Evolutionary conservation across 176 grass and related monocot species (phyloP), one percentile per base, ranked within the genome.

Genomic region (Phoenix roebelenii): DNA sequence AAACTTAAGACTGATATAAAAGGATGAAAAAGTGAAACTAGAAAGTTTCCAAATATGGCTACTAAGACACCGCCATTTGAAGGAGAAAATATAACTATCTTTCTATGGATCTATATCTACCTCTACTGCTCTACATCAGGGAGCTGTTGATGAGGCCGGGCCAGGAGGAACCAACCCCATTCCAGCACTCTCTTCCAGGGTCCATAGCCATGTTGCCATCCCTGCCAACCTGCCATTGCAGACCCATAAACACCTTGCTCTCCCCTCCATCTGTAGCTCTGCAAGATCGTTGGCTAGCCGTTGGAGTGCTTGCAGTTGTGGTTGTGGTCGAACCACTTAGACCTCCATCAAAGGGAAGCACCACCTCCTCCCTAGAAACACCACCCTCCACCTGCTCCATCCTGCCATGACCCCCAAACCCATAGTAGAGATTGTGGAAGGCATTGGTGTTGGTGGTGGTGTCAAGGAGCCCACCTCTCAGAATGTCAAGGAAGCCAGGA

Each of bases 101-200:
- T 3, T 44, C 35, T 44, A 44, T 44, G 9, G 0, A 44, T 22
- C 9, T 39, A 62, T 54, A n/a, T 50, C 18, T 7, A 60, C 6
- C 23, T 59, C 15, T 59, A 59, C 16, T 20, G 20, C 30, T 18
- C 28, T 26, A 72, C 18, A 72, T 60, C 49, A 72, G 28, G 39
- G 70, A 62, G 59, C 70, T 63, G 50, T 72, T 72, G 50, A 63
- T 63, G 5, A 72, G 49, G 17, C 48, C 70, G 15, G 61, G 70
- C 70, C 58, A 72, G 2, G 57, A 71, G 51, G 55, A 22, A 23
- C 66, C 49, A 30, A 16, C 23, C 7, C 19, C 35, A 18, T 32
- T 29, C 70, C 70, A 72, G 59, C 19, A 72, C 15, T 72, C 70
- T 51, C 39, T 70, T 23, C 44, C 68, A 16, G 68, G 5, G 15